Conservation (phyloP, 495 filamentous ascomycete genomes). For the Saxophila tyrrhenica region DNA sequence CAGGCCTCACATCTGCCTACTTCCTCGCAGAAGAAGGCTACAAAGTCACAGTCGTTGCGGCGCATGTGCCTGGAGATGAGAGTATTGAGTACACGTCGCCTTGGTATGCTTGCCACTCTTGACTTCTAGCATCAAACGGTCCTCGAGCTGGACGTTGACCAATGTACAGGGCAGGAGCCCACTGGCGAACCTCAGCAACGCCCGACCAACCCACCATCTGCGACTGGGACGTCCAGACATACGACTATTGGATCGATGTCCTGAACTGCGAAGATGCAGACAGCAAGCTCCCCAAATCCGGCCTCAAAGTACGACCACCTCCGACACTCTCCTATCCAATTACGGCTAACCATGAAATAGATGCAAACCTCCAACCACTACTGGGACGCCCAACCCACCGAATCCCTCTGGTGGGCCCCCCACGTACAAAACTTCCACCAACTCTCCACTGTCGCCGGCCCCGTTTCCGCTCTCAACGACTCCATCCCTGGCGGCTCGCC, state of each 20-base stretch:
- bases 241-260: slow-evolving; percentile 24
- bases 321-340: no score
- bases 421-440: slow-evolving; percentile 20
- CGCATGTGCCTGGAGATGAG: slow-evolving; percentile 31
- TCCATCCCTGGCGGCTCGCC: slow-evolving; percentile 2
- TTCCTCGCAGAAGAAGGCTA: slow-evolving; percentile 33
- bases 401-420: slow-evolving; percentile 25
- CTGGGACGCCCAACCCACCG: slow-evolving; percentile 10
- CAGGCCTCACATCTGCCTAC: slow-evolving; percentile 38
- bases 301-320: slow-evolving; percentile 9
- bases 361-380: slow-evolving; percentile 15
- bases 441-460: slow-evolving; percentile 7
- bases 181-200: slow-evolving; percentile 32
- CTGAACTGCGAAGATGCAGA: slow-evolving; percentile 16
- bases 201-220: slow-evolving; percentile 18
- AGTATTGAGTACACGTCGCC: slow-evolving; percentile 31
- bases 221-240: slow-evolving; percentile 32
- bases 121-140: neutral
- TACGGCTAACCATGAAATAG: no score
- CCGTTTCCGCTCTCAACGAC: slow-evolving; percentile 2
- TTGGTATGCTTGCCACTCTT: slow-evolving; percentile 25
- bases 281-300: slow-evolving; percentile 3
- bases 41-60: slow-evolving; percentile 34
- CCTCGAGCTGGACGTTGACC: neutral
- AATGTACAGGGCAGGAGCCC: slow-evolving; percentile 31